phyloP scores from a whole-genome alignment of 192 early-diverging fungal species.

The Umbelopsis ramanniana region DNA sequence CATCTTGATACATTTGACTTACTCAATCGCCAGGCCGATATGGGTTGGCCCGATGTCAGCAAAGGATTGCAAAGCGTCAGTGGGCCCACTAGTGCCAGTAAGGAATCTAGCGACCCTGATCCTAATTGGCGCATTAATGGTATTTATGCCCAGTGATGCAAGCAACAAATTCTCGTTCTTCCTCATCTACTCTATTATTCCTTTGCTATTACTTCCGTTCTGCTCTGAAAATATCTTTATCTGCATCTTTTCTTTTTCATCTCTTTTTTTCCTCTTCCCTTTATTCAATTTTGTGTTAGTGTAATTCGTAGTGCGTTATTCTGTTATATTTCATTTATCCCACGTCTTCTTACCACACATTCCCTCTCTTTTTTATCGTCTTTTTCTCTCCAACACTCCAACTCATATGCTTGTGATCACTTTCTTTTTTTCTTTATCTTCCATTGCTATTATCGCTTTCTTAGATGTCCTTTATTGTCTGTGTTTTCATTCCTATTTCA shows the following conservation, averaged over 20 bases:
- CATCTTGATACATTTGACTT: conserved; percentile 14
- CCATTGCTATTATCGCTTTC: conserved; percentile 6
- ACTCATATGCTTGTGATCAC: conserved; percentile 2
- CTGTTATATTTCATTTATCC: conserved; percentile 19
- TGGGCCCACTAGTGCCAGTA: neutral
- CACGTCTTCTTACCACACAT: conserved; percentile 27
- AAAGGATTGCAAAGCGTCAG: conserved; percentile 3
- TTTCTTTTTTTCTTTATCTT: neutral
- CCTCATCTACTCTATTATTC: neutral
- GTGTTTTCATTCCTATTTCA: conserved; percentile 12
- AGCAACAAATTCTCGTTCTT: neutral
- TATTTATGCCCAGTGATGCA: conserved; percentile 7
- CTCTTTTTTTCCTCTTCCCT: neutral
- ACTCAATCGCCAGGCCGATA: conserved; percentile 11
- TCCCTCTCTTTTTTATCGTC: too few species aligned
- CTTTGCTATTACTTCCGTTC: neutral
- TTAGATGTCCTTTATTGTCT: conserved; percentile 17
- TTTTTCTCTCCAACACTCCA: conserved; percentile 1
- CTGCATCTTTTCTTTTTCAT: neutral
- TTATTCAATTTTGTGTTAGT: conserved; percentile 19
- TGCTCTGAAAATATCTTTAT: conserved; percentile 23
- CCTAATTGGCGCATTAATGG: conserved; percentile 19
- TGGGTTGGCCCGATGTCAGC: conserved; percentile 18
- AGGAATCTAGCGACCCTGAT: conserved; percentile 9
- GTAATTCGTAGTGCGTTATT: conserved; percentile 23